Evolutionary conservation across 768 basidiomycete genomes (phyloP).

Genomic region (Lentinula sp.): DNA sequence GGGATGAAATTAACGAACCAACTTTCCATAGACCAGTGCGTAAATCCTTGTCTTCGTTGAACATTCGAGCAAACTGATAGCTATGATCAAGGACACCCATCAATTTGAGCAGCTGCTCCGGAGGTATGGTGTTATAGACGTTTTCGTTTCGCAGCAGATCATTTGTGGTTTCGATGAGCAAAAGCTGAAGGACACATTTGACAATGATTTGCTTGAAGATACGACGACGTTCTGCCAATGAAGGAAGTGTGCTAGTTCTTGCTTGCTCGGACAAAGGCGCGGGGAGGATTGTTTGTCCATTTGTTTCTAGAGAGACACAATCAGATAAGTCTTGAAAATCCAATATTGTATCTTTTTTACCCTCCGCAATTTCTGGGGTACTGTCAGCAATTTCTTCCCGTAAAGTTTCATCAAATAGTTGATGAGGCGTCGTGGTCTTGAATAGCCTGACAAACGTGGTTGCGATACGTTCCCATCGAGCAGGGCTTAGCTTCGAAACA

Average conservation of each 20-base stretch:
- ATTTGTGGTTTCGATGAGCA: constrained; percentile 95
- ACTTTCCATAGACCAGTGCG: constrained; percentile 99
- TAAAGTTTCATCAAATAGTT: constrained; percentile 89
- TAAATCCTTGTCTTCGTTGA: constrained; percentile 98
- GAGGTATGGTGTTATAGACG: constrained; percentile 91
- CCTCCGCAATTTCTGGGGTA: constrained; percentile 48
- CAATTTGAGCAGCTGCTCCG: constrained; percentile 85
- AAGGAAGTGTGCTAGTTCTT: constrained; percentile 42
- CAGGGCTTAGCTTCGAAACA: constrained; percentile 74
- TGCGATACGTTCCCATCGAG: constrained; percentile 88
- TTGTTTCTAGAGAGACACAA: constrained; percentile 38
- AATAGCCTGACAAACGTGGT: constrained; percentile 95
- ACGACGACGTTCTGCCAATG: constrained; percentile 65
- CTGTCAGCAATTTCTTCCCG: constrained; percentile 75
- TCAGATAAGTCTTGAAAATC: not conserved
- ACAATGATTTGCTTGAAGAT: constrained; percentile 99
- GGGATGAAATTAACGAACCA: constrained; percentile 49
- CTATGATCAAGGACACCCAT: constrained; percentile 97
- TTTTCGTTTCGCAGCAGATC: constrained; percentile 89
- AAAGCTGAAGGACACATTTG: constrained; percentile 95
- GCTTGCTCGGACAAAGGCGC: constrained; percentile 76
- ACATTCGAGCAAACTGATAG: constrained; percentile 94
- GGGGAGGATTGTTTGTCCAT: constrained; percentile 67
- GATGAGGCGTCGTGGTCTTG: constrained; percentile 94
- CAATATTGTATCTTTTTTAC: not conserved